Evolutionary conservation across 257 asterid species (phyloP), one percentile per base, ranked within the genome.

Genomic region (Datura wrightii): DNA sequence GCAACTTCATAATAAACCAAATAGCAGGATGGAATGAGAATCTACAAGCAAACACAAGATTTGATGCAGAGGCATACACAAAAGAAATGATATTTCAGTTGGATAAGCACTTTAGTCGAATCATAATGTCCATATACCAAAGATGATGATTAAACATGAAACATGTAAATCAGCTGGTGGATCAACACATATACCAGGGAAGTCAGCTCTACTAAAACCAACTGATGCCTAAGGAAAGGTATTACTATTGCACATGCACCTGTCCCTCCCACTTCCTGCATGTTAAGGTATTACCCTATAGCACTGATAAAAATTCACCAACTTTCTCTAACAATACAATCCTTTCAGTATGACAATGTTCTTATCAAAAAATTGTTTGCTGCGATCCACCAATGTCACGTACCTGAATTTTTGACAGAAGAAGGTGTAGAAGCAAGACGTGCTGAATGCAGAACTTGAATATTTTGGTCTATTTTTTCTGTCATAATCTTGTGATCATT

Each of bases 381-480:
- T 52, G 8, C 1, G 8, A 78, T 78, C 82, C 48, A 78, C 46
- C 82, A 82, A 37, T 60, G 65, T 55, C 31, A 58, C 83, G 50
- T 85, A 93, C 98, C 95, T 85, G 96, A 87, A 88, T 88, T 92
- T 69, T 84, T 85, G 76, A 76, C 83, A 63, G 90, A 74, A 10
- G 90, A 83, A 84, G 90, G 84, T 59, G 80, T 46, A 9, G 97
- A 90, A 58, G 91, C 72, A 79, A 89, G 90, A 83, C 89, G 94
- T 24, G 90, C 95, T 6, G 99, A 96, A 90, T 95, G 98, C 88
- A 97, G 85, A 89, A 95, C 87, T 83, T 94, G 90, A 88, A 97
- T 95, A 84, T 93, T 91, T 86, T 90, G 93, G 89, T 89, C 81
- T 81, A 97, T 93, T 87, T 93, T 95, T 79, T 91, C 97, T 13